Evolutionary conservation across 192 early-diverging fungal genomes (phyloP).

Genomic region (Mortierella antarctica): DNA sequence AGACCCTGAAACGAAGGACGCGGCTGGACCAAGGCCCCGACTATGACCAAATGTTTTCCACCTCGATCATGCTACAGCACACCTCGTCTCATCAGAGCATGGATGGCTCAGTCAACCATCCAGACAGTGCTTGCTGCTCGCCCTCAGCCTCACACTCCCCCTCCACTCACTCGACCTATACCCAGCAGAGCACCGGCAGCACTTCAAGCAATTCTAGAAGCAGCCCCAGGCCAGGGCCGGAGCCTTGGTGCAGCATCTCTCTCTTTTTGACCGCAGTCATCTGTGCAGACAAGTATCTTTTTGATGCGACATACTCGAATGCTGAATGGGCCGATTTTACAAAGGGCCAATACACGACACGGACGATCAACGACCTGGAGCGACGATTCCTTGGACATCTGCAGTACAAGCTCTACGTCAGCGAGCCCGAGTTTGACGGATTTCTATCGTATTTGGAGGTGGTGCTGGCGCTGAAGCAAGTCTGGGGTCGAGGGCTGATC

Average conservation of each 20-base stretch:
- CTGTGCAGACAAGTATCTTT: conserved; percentile 64
- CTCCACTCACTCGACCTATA: not conserved
- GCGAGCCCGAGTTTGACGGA: conserved; percentile 54
- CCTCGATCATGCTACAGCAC: conserved; percentile 6
- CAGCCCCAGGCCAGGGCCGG: conserved; percentile 5
- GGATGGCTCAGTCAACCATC: not conserved
- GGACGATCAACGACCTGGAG: conserved; percentile 55
- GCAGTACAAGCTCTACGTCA: conserved; percentile 55
- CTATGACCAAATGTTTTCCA: conserved; percentile 14
- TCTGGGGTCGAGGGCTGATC: conserved; percentile 48
- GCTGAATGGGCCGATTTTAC: conserved; percentile 62
- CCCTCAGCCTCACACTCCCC: conserved; percentile 1
- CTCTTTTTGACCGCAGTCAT: conserved; percentile 60
- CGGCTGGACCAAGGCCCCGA: conserved; percentile 40
- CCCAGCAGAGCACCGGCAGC: conserved; percentile 3
- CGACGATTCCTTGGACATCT: conserved; percentile 54
- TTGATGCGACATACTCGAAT: conserved; percentile 60
- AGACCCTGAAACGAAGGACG: conserved; percentile 18
- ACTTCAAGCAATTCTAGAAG: not conserved
- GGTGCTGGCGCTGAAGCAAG: conserved; percentile 51
- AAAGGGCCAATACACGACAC: conserved; percentile 36
- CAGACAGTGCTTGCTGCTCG: not conserved
- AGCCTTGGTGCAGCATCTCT: conserved; percentile 56
- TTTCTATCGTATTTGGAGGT: conserved; percentile 61
- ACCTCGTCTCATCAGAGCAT: no score